Conservation (phyloP, 805 yeast species). For the Starmerella khaoyaiensis region DNA sequence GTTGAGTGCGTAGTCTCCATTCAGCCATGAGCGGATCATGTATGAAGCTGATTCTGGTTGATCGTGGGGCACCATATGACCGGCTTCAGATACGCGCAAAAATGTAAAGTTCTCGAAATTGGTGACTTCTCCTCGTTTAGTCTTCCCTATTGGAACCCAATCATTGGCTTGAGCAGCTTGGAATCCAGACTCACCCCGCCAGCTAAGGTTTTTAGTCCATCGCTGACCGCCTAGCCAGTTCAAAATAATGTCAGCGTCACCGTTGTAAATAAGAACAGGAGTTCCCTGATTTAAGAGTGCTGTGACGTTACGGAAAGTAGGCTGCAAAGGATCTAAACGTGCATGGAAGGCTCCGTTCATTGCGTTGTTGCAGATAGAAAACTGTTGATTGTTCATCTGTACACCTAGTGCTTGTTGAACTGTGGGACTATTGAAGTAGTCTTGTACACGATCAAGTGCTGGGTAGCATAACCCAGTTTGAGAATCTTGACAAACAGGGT, state of each 20-base stretch:
- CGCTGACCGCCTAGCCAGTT: constrained; percentile 91
- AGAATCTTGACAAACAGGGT: constrained; percentile 48
- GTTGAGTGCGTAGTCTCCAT: constrained; percentile 12
- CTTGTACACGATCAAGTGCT: constrained; percentile 39
- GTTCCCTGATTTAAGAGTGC: constrained; percentile 54
- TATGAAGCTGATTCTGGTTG: constrained; percentile 62
- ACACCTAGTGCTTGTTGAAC: constrained; percentile 51
- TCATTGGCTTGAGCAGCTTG: too few relatives aligned
- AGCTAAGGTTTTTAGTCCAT: constrained; percentile 59
- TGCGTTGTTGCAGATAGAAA: constrained; percentile 58
- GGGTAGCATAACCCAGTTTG: constrained; percentile 38
- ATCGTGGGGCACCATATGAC: constrained; percentile 87
- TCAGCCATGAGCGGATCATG: constrained; percentile 64
- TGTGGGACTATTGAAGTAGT: constrained; percentile 39
- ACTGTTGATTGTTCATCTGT: constrained; percentile 32
- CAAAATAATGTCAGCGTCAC: constrained; percentile 91
- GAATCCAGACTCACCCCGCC: constrained; percentile 38
- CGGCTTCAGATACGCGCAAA: constrained; percentile 66
- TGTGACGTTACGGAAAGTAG: constrained; percentile 60
- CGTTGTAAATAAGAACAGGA: constrained; percentile 83
- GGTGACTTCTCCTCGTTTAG: constrained; percentile 58
- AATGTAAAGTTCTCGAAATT: constrained; percentile 59
- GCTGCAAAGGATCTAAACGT: constrained; percentile 68
- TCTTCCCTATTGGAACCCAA: too few relatives aligned
- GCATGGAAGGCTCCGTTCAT: constrained; percentile 48